These are phyloP conservation scores for Quercus phellos DNA, from an alignment of 331 rosid genomes.

Conservation along the genomic window DNA sequence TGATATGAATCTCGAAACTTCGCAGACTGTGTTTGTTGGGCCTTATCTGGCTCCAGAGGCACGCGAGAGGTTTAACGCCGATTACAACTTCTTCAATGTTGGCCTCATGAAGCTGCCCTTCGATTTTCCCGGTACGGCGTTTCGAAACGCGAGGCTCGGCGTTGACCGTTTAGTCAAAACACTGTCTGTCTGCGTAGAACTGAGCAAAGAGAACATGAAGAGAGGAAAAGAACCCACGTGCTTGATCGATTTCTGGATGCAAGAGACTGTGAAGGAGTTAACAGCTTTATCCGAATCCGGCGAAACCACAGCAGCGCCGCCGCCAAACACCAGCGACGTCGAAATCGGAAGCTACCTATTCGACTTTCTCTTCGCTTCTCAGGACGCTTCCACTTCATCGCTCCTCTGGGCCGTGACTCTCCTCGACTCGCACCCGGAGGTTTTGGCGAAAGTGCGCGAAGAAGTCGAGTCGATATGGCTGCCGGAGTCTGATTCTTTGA, in stretches of 20 bases:
- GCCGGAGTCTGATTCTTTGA: slow-evolving; percentile 46
- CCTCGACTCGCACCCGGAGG: slow-evolving; percentile 61
- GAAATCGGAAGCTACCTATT: slow-evolving; percentile 67
- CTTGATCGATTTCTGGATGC: slow-evolving; percentile 84
- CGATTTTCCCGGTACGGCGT: slow-evolving; percentile 71
- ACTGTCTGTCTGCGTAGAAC: slow-evolving; percentile 36
- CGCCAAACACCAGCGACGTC: slow-evolving; percentile 26
- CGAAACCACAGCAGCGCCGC: neutral
- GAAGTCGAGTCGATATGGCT: slow-evolving; percentile 62
- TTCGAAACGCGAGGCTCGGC: slow-evolving; percentile 76
- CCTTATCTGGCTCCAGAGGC: slow-evolving; percentile 51
- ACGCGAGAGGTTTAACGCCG: slow-evolving; percentile 52
- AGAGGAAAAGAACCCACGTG: slow-evolving; percentile 51
- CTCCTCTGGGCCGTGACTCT: slow-evolving; percentile 81
- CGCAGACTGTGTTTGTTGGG: slow-evolving; percentile 82
- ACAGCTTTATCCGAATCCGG: neutral
- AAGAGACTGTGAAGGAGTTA: slow-evolving; percentile 48
- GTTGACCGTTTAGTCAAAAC: slow-evolving; percentile 47
- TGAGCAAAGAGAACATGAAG: slow-evolving; percentile 50
- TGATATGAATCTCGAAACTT: slow-evolving; percentile 76
- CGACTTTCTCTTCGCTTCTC: slow-evolving; percentile 84
- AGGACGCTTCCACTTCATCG: slow-evolving; percentile 89
- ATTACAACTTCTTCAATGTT: slow-evolving; percentile 67
- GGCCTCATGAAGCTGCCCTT: slow-evolving; percentile 77
- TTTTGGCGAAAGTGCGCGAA: slow-evolving; percentile 46